Base-by-base conservation (phyloP, 2,329 filamentous ascomycete species). In the Ophiocordyceps camponoti-rufipedis region DNA sequence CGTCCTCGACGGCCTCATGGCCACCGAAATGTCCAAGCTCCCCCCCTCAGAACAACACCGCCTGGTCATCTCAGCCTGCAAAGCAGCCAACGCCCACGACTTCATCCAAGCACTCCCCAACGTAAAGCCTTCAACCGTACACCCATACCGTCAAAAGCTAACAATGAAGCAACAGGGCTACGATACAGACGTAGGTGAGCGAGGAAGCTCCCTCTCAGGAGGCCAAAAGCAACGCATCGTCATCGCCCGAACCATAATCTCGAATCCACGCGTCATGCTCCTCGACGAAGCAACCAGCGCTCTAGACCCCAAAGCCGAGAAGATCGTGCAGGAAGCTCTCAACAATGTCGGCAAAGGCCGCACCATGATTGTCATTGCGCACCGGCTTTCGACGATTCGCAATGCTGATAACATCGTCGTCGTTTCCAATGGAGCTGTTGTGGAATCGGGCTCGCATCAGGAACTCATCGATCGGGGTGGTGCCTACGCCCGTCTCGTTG, bases 271-370 rank as follows among this genome's bases (percentile, higher is more conserved):
- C 3, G 74, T 84, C 41, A 62, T 84, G 0, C 71, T 84, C 29
- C 63, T 84, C 1, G 80, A 85, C 50, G 80, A 85, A 56, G 80
- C 80, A 2, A 84, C 80, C 0, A 78, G 72, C 43, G 75, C 79
- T 1, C 55, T 69, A 10, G 65, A 69, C 40, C 62, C 65, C 2
- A 62, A 62, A 12, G 62, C 68, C 3, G 66, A 70, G 45, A 62
- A 64, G 28, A 64, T 72, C 19, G 75, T 79, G 0, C 74, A 79
- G 49, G 58, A 65, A 44, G 74, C 74, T 0, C 63, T 79, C 18
- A 70, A 73, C 49, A 68, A 70, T 6, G 62, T 62, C 8, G 73
- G 74, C 1, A 63, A 67, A 41, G 70, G 70, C 23, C 66, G 78
- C 16, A 83, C 80, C 1, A 81, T 78, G 3, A 73, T 83, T 41